phyloP scores from a whole-genome alignment of 176 grass and related monocot species.

The Carex kokanica region DNA sequence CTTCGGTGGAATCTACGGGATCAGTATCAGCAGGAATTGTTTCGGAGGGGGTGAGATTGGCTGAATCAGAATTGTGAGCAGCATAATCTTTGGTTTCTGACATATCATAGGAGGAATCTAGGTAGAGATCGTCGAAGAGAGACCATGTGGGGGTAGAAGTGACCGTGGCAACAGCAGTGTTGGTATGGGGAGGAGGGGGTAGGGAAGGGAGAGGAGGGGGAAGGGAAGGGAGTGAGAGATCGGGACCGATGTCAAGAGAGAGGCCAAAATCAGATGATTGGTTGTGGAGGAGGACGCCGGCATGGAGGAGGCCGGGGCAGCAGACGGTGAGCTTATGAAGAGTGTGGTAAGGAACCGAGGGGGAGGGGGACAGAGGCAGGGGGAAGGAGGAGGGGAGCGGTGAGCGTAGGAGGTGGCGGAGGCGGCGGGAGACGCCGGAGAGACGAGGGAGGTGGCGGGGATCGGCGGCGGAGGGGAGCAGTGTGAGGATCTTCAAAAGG shows the following conservation, averaged over 20 bases:
- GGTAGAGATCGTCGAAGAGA: conserved; percentile 84
- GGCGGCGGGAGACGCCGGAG: conserved; percentile 63
- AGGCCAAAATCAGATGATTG: conserved; percentile 80
- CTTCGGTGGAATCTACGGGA: background rate
- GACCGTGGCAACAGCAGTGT: background rate
- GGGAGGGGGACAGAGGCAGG: background rate
- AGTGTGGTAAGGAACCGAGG: conserved; percentile 28
- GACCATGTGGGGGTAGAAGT: conserved; percentile 44
- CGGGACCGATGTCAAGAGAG: conserved; percentile 82
- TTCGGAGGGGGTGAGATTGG: background rate
- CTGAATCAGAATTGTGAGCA: background rate
- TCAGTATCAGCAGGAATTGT: background rate
- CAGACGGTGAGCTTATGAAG: conserved; percentile 92
- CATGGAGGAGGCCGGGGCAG: conserved; percentile 73
- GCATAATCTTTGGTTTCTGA: conserved; percentile 37
- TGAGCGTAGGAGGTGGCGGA: conserved; percentile 43
- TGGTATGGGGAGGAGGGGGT: background rate
- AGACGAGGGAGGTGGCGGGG: conserved; percentile 71
- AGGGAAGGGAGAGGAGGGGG: background rate
- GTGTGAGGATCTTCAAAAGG: conserved; percentile 65
- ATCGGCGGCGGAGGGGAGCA: conserved; percentile 50
- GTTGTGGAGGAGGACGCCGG: conserved; percentile 66
- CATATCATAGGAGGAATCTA: conserved; percentile 72
- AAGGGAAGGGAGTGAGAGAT: conserved; percentile 23
- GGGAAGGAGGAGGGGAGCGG: conserved; percentile 47